Base-by-base conservation (phyloP, 139 green algal genomes). In the Tetraselmis chui region DNA sequence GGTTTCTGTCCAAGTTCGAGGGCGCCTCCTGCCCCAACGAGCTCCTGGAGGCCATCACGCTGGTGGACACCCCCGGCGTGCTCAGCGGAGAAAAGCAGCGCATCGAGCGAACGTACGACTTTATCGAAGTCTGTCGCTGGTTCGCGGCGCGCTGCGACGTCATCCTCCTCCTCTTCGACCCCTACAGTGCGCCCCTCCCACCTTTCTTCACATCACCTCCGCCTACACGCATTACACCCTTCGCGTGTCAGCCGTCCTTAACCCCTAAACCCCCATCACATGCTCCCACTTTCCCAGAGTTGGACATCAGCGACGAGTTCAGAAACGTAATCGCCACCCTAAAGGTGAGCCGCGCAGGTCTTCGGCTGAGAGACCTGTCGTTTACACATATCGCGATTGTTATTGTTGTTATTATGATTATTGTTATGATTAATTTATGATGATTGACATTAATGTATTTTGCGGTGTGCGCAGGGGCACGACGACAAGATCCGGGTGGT, bases 91-190 rank as follows among this genome's bases (percentile, higher is more conserved):
- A 98, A 89, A 99, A 98, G 91, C 96, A 98, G 89, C 88, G 95
- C 75, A 94, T 97, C 18, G 93, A 97, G 89, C 93, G 96, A 28
- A 88, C 90, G 25, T 99, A 99, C 91, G 93, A 96, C 87, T 99
- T 99, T 83, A 89, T 97, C 45, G 88, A 95, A 31, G 94, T 98
- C 26, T 94, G 91, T 84, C 89, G 91, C 87, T 96, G 92, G 93
- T 99, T 99, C 87, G 96, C 96, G 1, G 86, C 88, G 24, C 92
- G 97, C 32, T 95, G 89, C 86, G 96, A 99, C 87, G 87, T 99
- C 85, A 98, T 99, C 81, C 92, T 99, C 79, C 90, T 99, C 85
- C 92, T 99, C 5, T 99, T 99, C 85, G 96, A 99, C 87, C 96
- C 96, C 31, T 91, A 97, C 91, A 99, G 45, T 67, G 45, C 45